A percentile compares a stretch with the other conserved stretches of the same genome.
phyloP scores from a whole-genome alignment of 495 filamentous ascomycete species.

The Aspergillus coremiiformis region DNA sequence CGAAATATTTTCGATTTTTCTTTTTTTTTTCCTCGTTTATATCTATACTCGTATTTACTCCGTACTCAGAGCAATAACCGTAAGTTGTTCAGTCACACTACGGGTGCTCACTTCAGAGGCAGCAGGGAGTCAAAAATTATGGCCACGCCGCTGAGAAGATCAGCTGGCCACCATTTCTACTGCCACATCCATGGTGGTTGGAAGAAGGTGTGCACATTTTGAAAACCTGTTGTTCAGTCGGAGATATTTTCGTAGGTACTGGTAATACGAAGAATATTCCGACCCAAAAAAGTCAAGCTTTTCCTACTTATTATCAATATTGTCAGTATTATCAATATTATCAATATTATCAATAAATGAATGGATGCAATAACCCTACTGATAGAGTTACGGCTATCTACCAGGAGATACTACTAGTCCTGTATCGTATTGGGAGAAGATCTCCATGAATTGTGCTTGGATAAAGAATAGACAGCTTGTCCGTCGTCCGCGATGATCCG shows the following conservation, averaged over 20 bases:
- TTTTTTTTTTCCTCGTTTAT: neutral
- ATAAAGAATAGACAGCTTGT: slow-evolving; percentile 1
- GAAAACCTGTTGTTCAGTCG: neutral
- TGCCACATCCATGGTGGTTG: neutral
- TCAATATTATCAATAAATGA: too few relatives aligned
- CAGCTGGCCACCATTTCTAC: slow-evolving; percentile 5
- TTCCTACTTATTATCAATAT: neutral
- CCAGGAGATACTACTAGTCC: too few relatives aligned
- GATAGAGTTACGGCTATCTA: neutral
- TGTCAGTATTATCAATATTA: too few relatives aligned
- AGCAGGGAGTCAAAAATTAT: too few relatives aligned
- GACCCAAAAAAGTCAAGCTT: neutral
- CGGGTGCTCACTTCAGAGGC: too few relatives aligned
- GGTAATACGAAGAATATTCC: neutral
- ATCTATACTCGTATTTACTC: too few relatives aligned
- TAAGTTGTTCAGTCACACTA: too few relatives aligned
- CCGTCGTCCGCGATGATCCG: neutral
- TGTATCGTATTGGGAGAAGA: slow-evolving; percentile 9
- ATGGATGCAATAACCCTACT: too few relatives aligned
- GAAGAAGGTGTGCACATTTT: neutral
- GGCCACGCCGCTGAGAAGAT: slow-evolving; percentile 8
- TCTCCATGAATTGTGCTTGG: slow-evolving; percentile 7
- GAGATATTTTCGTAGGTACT: neutral
- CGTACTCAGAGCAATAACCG: too few relatives aligned
- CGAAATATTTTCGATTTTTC: neutral